Evolutionary conservation across 805 yeast species (phyloP), one percentile per base, ranked within the genome.

Genomic region (Gaillardinia entomophila): DNA sequence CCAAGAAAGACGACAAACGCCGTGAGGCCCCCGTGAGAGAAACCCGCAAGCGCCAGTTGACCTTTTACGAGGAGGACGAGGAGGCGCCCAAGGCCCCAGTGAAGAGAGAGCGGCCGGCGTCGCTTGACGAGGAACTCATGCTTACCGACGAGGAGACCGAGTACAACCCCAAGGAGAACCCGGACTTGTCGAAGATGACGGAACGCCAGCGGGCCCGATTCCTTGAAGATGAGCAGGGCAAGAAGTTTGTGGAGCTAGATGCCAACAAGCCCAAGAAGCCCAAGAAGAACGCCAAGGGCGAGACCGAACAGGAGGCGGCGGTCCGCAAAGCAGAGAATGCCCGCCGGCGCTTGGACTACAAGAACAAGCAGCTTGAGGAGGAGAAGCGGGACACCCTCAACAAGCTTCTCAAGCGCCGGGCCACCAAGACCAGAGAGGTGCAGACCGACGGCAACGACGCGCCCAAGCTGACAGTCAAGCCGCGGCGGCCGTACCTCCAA

Each of bases 351-450:
- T 84, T 83, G 55, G 89, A 90, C 51, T 72, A 87, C 47, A 79
- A 81, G 44, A 88, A 81, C 48, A 81, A 82, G 60, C 77, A 82
- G 42, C 61, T 86, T 26, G 97, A 89, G 50, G 96, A 86, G 55
- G 97, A 92, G 57, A 92, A 92, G 53, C 75, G 80, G 50, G 97
- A 90, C 42, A 89, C 97, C 0, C 69, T 90, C 42, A 90, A 90
- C 55, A 86, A 85, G 54, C 64, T 90, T 42, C 66, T 90, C 42
- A 81, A 85, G 57, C 78, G 89, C 55, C 72, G 96, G 41, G 96
- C 96, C 1, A 77, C 76, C 30, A 82, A 82, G 51, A 74, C 77
- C 1, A 65, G 82, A 42, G 73, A 62, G 27, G 51, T 46, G 3
- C 55, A 51, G 26, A 54, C 51, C 23, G 49, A 42, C 16, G 68